Evolutionary conservation across 495 filamentous ascomycete genomes (phyloP), one percentile per base, ranked within the genome.

Genomic region (Penicillium verhagenii): DNA sequence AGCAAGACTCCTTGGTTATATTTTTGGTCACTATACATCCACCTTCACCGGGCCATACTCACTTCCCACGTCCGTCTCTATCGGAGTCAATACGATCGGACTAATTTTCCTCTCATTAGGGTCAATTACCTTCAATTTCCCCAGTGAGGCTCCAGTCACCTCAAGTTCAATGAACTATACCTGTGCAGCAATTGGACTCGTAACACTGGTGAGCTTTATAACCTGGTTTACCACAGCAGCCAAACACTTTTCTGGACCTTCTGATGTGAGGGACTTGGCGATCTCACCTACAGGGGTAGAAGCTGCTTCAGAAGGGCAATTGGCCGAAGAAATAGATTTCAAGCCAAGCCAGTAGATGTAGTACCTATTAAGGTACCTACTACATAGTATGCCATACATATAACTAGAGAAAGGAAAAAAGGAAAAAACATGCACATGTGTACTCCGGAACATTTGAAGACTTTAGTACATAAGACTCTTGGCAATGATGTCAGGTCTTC

Each of bases 91-190:
- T 47, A 52, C 64, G 3, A 56, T 80, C 20, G 80, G 79, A 0
- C 69, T 81, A 14, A 25, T 75, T 1, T 82, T 76, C 46, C 59
- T 82, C 1, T 35, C 78, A 2, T 81, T 82, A 38, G 73, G 69
- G 10, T 73, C 65, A 13, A 75, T 83, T 24, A 80, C 74, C 0
- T 83, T 84, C 65, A 82, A 81, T 50, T 81, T 84, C 46, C 80
- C 81, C 2, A 70, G 69, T 2, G 53, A 75, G 16, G 66, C 50
- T 13, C 81, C 80, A 1, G 75, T 83, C 3, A 70, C 61, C n/a
- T 59, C 64, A 18, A 66, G 73, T 2, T 74, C 79, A 29, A 83
- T 84, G 80, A 84, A 83, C 53, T 82, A 83, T 52, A 80, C 77
- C 0, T 71, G 68, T 43, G 80, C 79, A 4, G 78, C 80, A 0